A percentile compares a stretch with the other conserved stretches of the same genome.
Conservation (phyloP, 192 early-diverging fungal species). For the Linnemannia hyalina region DNA sequence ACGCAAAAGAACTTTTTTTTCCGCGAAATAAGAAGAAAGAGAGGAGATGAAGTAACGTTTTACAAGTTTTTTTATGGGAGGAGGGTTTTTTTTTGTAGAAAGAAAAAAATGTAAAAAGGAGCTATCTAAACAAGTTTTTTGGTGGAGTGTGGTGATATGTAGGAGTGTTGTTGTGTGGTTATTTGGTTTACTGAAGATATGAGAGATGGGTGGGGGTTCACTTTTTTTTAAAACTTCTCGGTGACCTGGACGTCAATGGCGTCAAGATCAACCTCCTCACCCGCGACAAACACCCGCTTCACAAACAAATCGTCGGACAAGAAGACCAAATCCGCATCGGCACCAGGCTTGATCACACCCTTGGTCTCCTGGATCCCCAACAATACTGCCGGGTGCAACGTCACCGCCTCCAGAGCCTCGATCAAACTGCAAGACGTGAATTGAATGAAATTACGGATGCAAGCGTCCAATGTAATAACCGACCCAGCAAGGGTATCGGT, state of each 20-base stretch:
- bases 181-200: neutral
- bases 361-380: conserved; percentile 80
- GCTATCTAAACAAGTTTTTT: neutral
- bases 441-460: conserved; percentile 82
- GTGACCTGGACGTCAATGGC: conserved; percentile 50
- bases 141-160: neutral
- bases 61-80: neutral
- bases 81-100: neutral
- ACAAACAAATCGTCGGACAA: conserved; percentile 76
- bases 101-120: neutral
- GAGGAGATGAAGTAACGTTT: neutral
- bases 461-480: conserved; percentile 76
- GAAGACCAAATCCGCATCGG: conserved; percentile 84
- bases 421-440: conserved; percentile 82
- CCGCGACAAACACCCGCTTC: conserved; percentile 79
- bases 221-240: conserved; percentile 34
- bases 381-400: conserved; percentile 80
- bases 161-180: neutral
- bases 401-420: conserved; percentile 86
- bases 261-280: conserved; percentile 67
- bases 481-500: conserved; percentile 83
- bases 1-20: no score
- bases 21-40: neutral
- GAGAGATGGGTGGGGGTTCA: no score
- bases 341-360: conserved; percentile 78